Conservation (phyloP, 2,329 filamentous ascomycete species). For the Penicillium occitanis region DNA sequence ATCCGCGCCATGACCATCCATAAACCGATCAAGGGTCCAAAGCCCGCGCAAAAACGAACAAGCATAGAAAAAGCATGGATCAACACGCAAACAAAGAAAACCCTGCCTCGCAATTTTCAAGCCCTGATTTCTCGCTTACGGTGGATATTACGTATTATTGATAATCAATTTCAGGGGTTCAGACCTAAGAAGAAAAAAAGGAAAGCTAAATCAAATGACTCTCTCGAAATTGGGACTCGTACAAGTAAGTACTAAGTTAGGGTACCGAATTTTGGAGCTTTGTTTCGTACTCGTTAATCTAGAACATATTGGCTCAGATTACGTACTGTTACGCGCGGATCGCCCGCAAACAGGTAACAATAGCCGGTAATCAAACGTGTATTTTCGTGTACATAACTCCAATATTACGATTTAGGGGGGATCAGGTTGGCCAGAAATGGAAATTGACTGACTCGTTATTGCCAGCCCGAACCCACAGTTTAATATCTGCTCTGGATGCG, state of each 20-base stretch:
- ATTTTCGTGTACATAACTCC: background rate
- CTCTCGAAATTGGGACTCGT: too few species aligned
- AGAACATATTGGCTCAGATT: background rate
- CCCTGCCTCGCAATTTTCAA: background rate
- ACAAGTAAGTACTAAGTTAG: background rate
- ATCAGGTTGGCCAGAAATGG: background rate
- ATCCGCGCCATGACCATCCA: background rate
- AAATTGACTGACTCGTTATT: constrained; percentile 4
- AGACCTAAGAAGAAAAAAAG: too few species aligned
- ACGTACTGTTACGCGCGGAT: background rate
- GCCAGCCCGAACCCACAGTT: background rate
- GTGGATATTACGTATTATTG: background rate
- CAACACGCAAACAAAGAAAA: constrained; percentile 1
- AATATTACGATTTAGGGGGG: background rate
- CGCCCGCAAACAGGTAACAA: background rate
- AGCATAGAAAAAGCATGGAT: background rate
- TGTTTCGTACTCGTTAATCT: background rate
- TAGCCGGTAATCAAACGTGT: background rate
- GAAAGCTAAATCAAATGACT: background rate
- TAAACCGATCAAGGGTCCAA: background rate
- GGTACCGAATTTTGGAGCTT: background rate
- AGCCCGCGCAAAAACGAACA: background rate
- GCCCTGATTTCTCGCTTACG: background rate
- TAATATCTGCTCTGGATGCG: background rate
- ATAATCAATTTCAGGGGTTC: background rate